Base-by-base conservation (phyloP, 345 rosid genomes). In the Sisymbrium altissimum region DNA sequence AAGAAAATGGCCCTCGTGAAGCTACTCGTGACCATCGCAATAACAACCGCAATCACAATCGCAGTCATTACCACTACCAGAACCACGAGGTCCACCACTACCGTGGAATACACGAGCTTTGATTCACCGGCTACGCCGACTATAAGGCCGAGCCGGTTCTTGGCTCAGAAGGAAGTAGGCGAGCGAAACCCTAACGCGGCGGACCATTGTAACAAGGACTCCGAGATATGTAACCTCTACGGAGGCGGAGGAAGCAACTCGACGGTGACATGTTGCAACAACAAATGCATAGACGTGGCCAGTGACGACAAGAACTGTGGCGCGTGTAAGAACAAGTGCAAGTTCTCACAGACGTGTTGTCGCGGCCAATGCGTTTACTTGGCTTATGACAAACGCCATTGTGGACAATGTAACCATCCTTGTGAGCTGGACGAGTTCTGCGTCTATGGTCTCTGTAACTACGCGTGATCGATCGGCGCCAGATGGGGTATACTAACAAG, bases 391-490 rank as follows among this genome's bases (percentile, higher is more conserved):
- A 88, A 87, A 79, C 83, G 91, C 53, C 88, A 92, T 49, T 89
- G 94, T 38, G 92, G 96, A 4, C 44, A 19, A 2, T 92, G 98
- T 81, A 84, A 80, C 73, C 71, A 84, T 60, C 80, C 69, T 36
- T 92, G 98, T 80, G 18, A 55, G 6, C 0, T 6, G 0, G 87
- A 79, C 1, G 74, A 73, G 13, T 64, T 7, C 0, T 92, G 98
- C 66, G 82, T 86, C 27, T 87, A 80, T 29, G 91, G 92, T n/a
- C 49, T 88, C 75, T 92, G 98, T 43, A 73, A 82, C 52, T 92
- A 89, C 66, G 82, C 90, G 4, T 86, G 59, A 70, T 70, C 18
- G 59, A 70, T 70, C 18, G 8, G 27, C 33, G 4, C 56, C 57
- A 13, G 8, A 18, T 4, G 18, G 21, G 52, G 9, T 45, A 11